These are phyloP conservation scores for Tranzscheliella williamsii DNA, from an alignment of 1,284 basidiomycete genomes.

Conservation along the genomic window DNA sequence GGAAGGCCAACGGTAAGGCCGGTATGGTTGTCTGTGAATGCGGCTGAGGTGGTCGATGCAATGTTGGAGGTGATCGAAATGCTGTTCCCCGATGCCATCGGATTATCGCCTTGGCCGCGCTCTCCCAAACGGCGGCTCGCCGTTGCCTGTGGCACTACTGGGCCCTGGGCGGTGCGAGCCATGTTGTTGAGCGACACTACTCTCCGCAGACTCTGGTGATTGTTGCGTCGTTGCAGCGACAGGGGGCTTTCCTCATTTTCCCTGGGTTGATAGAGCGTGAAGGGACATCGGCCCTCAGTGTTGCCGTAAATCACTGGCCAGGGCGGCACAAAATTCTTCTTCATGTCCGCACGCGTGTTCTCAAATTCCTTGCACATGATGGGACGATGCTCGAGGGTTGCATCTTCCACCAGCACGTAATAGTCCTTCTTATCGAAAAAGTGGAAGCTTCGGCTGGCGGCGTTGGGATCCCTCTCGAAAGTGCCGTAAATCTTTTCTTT, in stretches of 20 bases:
- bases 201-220: conserved; percentile 66
- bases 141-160: conserved; percentile 1
- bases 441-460: conserved; percentile 81
- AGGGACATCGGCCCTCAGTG: conserved; percentile 61
- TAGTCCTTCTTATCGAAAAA: conserved; percentile 81
- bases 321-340: conserved; percentile 48
- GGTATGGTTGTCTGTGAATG: conserved; percentile 34
- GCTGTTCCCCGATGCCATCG: conserved; percentile 69
- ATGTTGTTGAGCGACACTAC: conserved; percentile 78
- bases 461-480: conserved; percentile 84
- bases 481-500: conserved; percentile 86
- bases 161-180: conserved; percentile 61
- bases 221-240: conserved; percentile 2
- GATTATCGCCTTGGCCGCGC: conserved; percentile 25
- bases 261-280: conserved; percentile 52
- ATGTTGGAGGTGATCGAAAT: conserved; percentile 86
- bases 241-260: conserved; percentile 9
- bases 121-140: background rate
- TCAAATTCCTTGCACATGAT: conserved; percentile 67
- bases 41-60: conserved; percentile 78
- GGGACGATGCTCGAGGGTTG: conserved; percentile 71
- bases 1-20: conserved; percentile 25
- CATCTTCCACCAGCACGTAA: conserved; percentile 89
- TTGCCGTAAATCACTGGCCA: conserved; percentile 66
- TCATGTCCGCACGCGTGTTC: conserved; percentile 39